These are phyloP conservation scores for Cladosporium oxysporum DNA, from an alignment of 2,329 filamentous ascomycete genomes.

Conservation along the genomic window DNA sequence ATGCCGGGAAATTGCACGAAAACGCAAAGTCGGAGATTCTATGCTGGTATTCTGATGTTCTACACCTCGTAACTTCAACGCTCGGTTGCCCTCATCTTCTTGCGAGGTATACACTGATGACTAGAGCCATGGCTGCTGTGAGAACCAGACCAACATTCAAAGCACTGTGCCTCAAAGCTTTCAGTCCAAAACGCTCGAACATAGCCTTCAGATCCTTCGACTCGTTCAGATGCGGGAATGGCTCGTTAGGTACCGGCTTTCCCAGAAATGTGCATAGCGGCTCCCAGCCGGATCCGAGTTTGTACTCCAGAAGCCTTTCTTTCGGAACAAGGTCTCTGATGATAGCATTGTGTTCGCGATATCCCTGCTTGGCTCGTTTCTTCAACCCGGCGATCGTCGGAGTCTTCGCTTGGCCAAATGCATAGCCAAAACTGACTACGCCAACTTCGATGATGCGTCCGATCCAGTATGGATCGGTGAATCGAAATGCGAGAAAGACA, in stretches of 20 bases:
- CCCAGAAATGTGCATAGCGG: constrained; percentile 24
- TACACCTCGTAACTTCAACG: neutral
- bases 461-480: constrained; percentile 6
- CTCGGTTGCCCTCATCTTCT: neutral
- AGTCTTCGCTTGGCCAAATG: constrained; percentile 3
- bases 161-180: constrained; percentile 1
- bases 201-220: constrained; percentile 45
- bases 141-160: neutral
- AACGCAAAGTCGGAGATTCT: neutral
- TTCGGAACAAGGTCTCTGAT: constrained; percentile 22
- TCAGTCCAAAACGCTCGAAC: neutral
- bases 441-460: constrained; percentile 10
- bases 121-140: neutral
- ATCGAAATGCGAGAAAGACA: neutral
- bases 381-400: constrained; percentile 15
- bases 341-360: constrained; percentile 25
- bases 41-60: neutral
- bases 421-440: constrained; percentile 9
- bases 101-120: neutral
- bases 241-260: constrained; percentile 10
- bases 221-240: constrained; percentile 41
- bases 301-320: constrained; percentile 26
- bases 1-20: neutral
- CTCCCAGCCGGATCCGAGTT: constrained; percentile 20
- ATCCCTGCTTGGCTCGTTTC: constrained; percentile 18